A percentile compares a stretch with the other conserved stretches of the same genome.
Evolutionary conservation across 1,139 yeast species (phyloP).

Genomic region (Yamadazyma sp.): DNA sequence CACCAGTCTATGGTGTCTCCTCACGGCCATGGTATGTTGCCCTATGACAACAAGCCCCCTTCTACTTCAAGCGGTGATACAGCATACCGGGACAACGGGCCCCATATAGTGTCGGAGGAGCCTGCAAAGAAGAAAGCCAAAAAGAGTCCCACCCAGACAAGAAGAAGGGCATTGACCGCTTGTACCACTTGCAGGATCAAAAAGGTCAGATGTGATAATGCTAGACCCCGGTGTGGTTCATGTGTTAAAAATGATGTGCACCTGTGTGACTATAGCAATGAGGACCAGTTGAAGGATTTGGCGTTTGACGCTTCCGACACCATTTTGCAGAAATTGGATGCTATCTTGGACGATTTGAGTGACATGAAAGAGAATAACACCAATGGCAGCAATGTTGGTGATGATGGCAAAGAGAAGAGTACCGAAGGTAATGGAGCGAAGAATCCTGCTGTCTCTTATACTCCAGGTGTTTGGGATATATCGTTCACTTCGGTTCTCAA

Average conservation of each 20-base stretch:
- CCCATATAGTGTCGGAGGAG: slow-evolving; percentile 6
- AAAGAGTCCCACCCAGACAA: slow-evolving; percentile 13
- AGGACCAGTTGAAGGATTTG: slow-evolving; percentile 27
- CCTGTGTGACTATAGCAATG: slow-evolving; percentile 34
- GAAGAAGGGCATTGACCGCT: slow-evolving; percentile 46
- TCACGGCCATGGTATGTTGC: neutral
- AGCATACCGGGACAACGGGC: neutral
- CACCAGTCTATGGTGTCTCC: neutral
- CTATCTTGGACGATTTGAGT: slow-evolving; percentile 28
- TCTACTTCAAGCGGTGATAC: slow-evolving; percentile 7
- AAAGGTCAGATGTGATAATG: slow-evolving; percentile 54
- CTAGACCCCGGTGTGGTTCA: slow-evolving; percentile 50
- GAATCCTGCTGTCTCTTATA: neutral
- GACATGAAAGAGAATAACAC: slow-evolving; percentile 20
- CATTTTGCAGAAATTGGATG: slow-evolving; percentile 27
- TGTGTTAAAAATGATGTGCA: slow-evolving; percentile 38
- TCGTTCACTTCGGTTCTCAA: slow-evolving; percentile 21
- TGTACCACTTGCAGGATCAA: slow-evolving; percentile 49
- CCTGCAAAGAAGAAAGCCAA: slow-evolving; percentile 7
- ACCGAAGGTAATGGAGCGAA: no score
- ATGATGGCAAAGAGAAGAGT: neutral
- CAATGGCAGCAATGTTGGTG: no score
- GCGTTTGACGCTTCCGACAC: slow-evolving; percentile 27
- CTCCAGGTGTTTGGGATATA: slow-evolving; percentile 35
- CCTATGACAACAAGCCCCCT: neutral